Percentiles rank a stretch among this genome's conserved stretches.
These are phyloP conservation scores for Kwoniella europaea DNA, from an alignment of 768 basidiomycete genomes.

Conservation along the genomic window DNA sequence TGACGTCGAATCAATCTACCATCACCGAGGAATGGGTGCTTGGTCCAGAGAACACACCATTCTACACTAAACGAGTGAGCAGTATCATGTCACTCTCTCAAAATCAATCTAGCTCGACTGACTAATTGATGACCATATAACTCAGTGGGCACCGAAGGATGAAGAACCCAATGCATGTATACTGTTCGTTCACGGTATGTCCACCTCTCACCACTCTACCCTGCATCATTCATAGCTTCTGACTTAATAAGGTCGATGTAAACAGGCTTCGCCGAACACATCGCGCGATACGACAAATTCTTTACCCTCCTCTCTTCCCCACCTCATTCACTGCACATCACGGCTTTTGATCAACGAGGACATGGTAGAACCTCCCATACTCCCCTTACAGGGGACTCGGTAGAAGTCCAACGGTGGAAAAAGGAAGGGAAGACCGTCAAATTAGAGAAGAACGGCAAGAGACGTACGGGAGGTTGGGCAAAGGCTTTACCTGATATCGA, in stretches of 20 bases:
- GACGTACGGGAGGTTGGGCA: constrained; percentile 51
- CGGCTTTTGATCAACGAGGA: constrained; percentile 51
- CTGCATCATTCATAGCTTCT: constrained; percentile 17
- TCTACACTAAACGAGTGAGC: constrained; percentile 47
- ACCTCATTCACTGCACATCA: constrained; percentile 43
- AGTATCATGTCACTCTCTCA: not conserved
- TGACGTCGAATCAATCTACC: constrained; percentile 21
- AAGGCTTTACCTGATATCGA: constrained; percentile 51
- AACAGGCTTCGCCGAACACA: constrained; percentile 51
- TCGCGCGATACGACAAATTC: constrained; percentile 45
- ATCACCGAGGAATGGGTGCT: constrained; percentile 49
- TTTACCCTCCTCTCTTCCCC: constrained; percentile 43
- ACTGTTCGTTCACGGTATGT: constrained; percentile 51
- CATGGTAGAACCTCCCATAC: constrained; percentile 45
- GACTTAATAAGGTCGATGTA: not conserved
- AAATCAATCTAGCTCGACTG: not conserved
- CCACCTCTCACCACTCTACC: not conserved
- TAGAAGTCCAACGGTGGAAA: constrained; percentile 42
- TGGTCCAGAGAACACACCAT: constrained; percentile 45
- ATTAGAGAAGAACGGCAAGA: constrained; percentile 38
- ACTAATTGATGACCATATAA: not conserved
- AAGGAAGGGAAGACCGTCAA: constrained; percentile 42
- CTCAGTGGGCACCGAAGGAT: constrained; percentile 39
- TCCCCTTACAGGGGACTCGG: constrained; percentile 27
- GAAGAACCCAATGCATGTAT: constrained; percentile 43